A percentile compares a stretch with the other conserved stretches of the same genome.
phyloP scores from a whole-genome alignment of 331 rosid genomes.

The Stylosanthes scabra region DNA sequence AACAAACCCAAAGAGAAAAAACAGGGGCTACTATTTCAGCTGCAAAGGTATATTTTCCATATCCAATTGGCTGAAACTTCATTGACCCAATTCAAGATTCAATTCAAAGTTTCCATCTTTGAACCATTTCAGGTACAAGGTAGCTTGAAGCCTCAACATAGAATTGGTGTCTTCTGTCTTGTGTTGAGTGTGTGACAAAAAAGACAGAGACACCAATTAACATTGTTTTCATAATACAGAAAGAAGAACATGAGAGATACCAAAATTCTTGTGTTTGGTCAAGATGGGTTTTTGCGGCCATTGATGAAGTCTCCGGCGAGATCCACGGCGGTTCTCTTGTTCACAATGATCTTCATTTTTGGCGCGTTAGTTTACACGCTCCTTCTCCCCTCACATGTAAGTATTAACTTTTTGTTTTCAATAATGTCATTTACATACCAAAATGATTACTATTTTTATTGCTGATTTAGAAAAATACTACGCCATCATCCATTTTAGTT shows the following conservation, averaged over 20 bases:
- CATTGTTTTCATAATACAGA: not conserved
- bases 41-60: not conserved
- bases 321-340: constrained; percentile 36
- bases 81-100: constrained; percentile 35
- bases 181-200: not conserved
- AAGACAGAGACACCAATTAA: not conserved
- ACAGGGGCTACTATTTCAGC: not conserved
- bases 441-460: too few species aligned
- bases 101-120: constrained; percentile 33
- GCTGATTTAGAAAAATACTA: too few species aligned
- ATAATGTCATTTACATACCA: too few species aligned
- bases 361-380: constrained; percentile 68
- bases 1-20: not conserved
- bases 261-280: constrained; percentile 2
- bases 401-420: constrained; percentile 9
- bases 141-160: constrained; percentile 11
- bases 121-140: not conserved
- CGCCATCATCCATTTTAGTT: too few species aligned
- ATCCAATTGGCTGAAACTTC: constrained; percentile 15
- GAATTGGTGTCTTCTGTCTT: not conserved
- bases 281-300: constrained; percentile 34
- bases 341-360: constrained; percentile 53
- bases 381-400: constrained; percentile 54
- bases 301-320: constrained; percentile 52
- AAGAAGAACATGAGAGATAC: constrained; percentile 45